Conservation (phyloP, 306 rosid genomes). For the Macrotyloma uniflorum region DNA sequence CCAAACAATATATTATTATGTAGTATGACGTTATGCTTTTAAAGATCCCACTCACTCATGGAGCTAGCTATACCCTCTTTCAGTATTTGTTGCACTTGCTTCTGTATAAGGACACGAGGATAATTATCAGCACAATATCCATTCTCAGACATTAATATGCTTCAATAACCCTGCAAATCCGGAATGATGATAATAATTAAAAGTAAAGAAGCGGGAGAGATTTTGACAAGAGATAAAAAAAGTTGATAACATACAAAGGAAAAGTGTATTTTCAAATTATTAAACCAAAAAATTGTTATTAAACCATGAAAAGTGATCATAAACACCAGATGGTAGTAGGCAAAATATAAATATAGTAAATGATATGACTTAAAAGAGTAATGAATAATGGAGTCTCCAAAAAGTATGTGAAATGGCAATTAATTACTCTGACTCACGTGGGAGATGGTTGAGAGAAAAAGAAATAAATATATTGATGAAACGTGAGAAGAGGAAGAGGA, state of each 20-base stretch:
- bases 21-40: slow-evolving; percentile 47
- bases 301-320: too few species aligned
- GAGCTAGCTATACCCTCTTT: neutral
- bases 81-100: slow-evolving; percentile 3
- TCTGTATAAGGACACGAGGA: neutral
- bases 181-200: neutral
- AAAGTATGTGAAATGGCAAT: neutral
- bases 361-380: too few species aligned
- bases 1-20: slow-evolving; percentile 41
- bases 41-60: slow-evolving; percentile 34
- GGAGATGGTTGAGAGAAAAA: slow-evolving; percentile 27
- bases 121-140: slow-evolving; percentile 39
- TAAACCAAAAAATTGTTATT: neutral
- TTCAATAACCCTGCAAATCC: neutral
- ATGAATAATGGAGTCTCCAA: neutral
- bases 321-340: too few species aligned
- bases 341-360: too few species aligned
- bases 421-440: slow-evolving; percentile 38
- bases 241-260: neutral
- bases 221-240: neutral
- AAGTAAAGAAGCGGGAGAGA: neutral
- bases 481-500: slow-evolving; percentile 33
- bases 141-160: slow-evolving; percentile 12
- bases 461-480: slow-evolving; percentile 17
- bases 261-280: neutral